phyloP scores from a whole-genome alignment of 495 filamentous ascomycete species.

The Neurospora sp. region DNA sequence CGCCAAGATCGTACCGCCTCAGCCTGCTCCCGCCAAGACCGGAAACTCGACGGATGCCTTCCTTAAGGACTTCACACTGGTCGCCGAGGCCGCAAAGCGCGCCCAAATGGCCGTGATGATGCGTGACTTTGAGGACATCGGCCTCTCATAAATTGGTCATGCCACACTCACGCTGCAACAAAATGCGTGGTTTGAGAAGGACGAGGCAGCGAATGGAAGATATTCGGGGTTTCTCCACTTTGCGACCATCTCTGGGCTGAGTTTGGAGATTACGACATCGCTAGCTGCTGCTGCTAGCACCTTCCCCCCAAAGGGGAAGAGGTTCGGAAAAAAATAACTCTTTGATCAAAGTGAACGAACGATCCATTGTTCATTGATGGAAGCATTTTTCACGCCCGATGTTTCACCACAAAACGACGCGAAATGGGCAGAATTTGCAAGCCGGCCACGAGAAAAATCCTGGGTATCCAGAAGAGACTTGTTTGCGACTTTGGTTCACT shows the following conservation, averaged over 20 bases:
- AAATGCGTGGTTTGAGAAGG: neutral
- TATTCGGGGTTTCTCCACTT: neutral
- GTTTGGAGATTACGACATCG: neutral
- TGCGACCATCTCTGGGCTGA: neutral
- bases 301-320: neutral
- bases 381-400: neutral
- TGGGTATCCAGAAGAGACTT: neutral
- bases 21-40: conserved; percentile 16
- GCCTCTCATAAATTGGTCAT: conserved; percentile 31
- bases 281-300: neutral
- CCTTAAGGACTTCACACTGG: conserved; percentile 68
- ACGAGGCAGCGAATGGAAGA: neutral
- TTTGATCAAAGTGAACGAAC: neutral
- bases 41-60: conserved; percentile 49
- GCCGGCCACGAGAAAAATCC: neutral
- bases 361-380: neutral
- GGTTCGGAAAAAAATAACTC: neutral
- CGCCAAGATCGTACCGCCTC: conserved; percentile 25
- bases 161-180: neutral
- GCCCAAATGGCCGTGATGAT: conserved; percentile 81
- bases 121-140: conserved; percentile 68
- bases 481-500: neutral
- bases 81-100: conserved; percentile 91
- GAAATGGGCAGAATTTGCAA: neutral
- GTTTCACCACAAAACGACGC: neutral